Evolutionary conservation across 768 basidiomycete species (phyloP), one percentile per base, ranked within the genome.

Genomic region (Termitomyces sp.): DNA sequence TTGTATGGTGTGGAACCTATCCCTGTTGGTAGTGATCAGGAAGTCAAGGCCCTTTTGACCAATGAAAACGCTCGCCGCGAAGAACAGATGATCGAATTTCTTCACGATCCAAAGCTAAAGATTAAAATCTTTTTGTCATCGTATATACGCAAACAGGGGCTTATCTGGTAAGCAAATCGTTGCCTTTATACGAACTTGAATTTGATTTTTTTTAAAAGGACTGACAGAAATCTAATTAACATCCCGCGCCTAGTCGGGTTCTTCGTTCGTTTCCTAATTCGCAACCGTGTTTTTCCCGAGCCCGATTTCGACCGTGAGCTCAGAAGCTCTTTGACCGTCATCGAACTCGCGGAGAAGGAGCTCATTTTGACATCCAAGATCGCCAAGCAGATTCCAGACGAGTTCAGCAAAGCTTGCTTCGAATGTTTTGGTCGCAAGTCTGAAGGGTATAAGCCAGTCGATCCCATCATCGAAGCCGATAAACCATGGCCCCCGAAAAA

Each of bases 41-140:
- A 77, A 45, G 75, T 81, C 12, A 68, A 67, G 20, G 65, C 70
- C 11, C 75, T 81, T 35, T 66, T 77, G 38, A 74, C 73, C 11
- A 71, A 72, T 22, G 73, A 76, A 46, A 73, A 74, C 39, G 74
- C 74, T 3, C 61, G 69, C 16, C 78, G 77, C 53, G 82, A 82
- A 33, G 78, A 81, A 22, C 75, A 76, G 32, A 73, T 86, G 56
- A 67, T 76, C 0, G 63, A 71, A 4, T 93, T 93, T 70, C 73
- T 93, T 60, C 73, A 79, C 42, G 79, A 90, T 58, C 89, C 91
- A 0, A 88, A 85, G 64, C 71, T 69, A 9, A 72, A 77, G 35
- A 73, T 88, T 57, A 84, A 78, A 58, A 78, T 90, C 20, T 93
- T 91, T 72, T 75, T 93, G 61, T 88, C 89, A 0, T 88, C 88